These are phyloP conservation scores for Trifolium dubium DNA, from an alignment of 306 rosid species.

Conservation along the genomic window DNA sequence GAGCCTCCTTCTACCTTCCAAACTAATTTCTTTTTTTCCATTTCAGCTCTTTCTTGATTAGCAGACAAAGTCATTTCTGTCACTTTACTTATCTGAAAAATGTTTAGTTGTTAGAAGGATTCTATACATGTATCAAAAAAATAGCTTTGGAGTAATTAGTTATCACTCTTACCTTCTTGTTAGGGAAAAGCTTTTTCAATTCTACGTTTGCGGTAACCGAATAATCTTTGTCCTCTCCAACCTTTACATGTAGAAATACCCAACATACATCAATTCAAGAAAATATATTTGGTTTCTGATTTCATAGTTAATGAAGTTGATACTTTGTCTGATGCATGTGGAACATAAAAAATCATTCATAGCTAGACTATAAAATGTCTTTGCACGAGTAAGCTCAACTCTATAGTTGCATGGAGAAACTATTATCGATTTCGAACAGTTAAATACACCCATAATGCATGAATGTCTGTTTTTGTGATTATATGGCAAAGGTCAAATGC, in stretches of 20 bases:
- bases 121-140: constrained; percentile 9
- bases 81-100: constrained; percentile 66
- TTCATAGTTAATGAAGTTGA: constrained; percentile 13
- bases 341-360: constrained; percentile 25
- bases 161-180: constrained; percentile 62
- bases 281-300: constrained; percentile 16
- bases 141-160: constrained; percentile 8
- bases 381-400: neutral
- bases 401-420: too few species aligned
- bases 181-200: constrained; percentile 72
- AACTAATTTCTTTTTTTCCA: constrained; percentile 69
- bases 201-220: constrained; percentile 71
- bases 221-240: constrained; percentile 80
- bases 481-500: constrained; percentile 20
- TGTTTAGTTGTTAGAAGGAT: constrained; percentile 9
- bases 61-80: constrained; percentile 82
- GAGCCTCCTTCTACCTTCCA: constrained; percentile 83
- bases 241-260: constrained; percentile 53
- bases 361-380: constrained; percentile 4
- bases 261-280: constrained; percentile 36
- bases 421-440: too few species aligned
- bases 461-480: neutral
- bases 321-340: constrained; percentile 20
- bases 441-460: neutral
- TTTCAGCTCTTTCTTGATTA: constrained; percentile 81